Evolutionary conservation across 2,329 filamentous ascomycete genomes (phyloP).

Genomic region (Cladosporium sp.): DNA sequence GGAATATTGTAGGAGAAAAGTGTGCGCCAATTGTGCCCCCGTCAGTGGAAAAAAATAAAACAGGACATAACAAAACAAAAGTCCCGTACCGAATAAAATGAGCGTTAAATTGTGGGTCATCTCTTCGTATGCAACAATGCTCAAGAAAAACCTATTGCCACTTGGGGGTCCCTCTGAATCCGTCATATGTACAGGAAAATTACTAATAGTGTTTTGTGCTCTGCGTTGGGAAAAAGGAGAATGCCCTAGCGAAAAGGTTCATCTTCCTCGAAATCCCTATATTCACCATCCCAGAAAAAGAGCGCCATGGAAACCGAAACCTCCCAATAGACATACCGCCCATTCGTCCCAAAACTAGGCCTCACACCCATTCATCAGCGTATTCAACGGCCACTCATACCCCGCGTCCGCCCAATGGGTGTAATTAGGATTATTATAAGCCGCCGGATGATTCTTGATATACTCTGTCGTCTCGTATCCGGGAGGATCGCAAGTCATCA

Average conservation of each 20-base stretch:
- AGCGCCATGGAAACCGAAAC: background rate
- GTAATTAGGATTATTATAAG: constrained; percentile 61
- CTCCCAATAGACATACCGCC: background rate
- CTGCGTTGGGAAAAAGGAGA: background rate
- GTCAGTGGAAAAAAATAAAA: no score
- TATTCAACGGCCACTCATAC: constrained; percentile 60
- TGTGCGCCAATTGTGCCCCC: no score
- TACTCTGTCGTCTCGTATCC: constrained; percentile 65
- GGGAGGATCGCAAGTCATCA: constrained; percentile 62
- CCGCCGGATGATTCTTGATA: constrained; percentile 57
- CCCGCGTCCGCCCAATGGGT: constrained; percentile 56
- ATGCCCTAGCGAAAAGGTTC: background rate
- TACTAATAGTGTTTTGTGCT: background rate
- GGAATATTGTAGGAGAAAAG: no score
- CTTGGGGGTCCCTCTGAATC: no score
- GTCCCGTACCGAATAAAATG: no score
- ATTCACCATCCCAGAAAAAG: background rate
- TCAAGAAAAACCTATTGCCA: no score
- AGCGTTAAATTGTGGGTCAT: no score
- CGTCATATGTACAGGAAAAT: background rate
- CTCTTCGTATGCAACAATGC: no score
- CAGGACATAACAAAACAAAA: no score
- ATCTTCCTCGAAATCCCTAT: background rate
- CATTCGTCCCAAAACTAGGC: background rate
- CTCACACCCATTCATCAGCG: constrained; percentile 54